A percentile compares a stretch with the other conserved stretches of the same genome.
These are phyloP conservation scores for Brassica balearica DNA, from an alignment of 441 rosid genomes.

Conservation along the genomic window DNA sequence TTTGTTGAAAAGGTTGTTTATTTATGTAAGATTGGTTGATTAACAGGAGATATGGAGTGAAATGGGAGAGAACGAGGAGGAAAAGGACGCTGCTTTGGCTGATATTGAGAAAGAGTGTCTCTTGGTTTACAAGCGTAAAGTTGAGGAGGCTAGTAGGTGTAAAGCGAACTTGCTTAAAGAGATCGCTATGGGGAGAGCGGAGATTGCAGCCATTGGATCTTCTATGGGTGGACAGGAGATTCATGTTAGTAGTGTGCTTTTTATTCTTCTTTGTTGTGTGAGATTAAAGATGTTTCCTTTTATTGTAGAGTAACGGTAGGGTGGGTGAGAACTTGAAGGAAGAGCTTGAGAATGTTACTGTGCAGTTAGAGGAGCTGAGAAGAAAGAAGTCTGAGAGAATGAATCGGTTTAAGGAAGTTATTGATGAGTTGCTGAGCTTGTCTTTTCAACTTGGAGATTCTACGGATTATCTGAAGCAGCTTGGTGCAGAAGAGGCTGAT, in stretches of 20 bases:
- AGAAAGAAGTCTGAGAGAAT: slow-evolving; percentile 63
- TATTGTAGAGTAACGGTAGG: slow-evolving; percentile 52
- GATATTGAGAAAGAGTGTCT: slow-evolving; percentile 73
- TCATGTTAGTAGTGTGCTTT: slow-evolving; percentile 48
- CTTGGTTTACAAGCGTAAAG: slow-evolving; percentile 61
- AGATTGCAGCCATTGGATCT: slow-evolving; percentile 68
- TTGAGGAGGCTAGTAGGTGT: slow-evolving; percentile 56
- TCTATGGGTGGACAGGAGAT: slow-evolving; percentile 64
- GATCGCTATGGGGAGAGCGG: slow-evolving; percentile 64
- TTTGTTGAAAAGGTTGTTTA: neutral
- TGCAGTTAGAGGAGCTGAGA: slow-evolving; percentile 64
- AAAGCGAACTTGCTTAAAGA: slow-evolving; percentile 57
- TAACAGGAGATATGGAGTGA: slow-evolving; percentile 62
- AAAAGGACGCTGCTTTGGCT: slow-evolving; percentile 60
- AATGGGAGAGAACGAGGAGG: slow-evolving; percentile 63
- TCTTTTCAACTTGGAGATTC: slow-evolving; percentile 62
- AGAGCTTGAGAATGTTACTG: slow-evolving; percentile 53
- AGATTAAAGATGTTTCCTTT: neutral
- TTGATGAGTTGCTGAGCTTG: slow-evolving; percentile 55
- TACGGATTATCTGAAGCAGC: slow-evolving; percentile 36
- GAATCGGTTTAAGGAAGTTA: slow-evolving; percentile 61
- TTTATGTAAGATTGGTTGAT: neutral
- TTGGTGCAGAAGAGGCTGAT: slow-evolving; percentile 61
- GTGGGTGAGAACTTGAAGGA: slow-evolving; percentile 61
- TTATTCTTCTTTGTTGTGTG: neutral